phyloP scores from a whole-genome alignment of 2,329 filamentous ascomycete genomes.

The Cordyceps sp. region DNA sequence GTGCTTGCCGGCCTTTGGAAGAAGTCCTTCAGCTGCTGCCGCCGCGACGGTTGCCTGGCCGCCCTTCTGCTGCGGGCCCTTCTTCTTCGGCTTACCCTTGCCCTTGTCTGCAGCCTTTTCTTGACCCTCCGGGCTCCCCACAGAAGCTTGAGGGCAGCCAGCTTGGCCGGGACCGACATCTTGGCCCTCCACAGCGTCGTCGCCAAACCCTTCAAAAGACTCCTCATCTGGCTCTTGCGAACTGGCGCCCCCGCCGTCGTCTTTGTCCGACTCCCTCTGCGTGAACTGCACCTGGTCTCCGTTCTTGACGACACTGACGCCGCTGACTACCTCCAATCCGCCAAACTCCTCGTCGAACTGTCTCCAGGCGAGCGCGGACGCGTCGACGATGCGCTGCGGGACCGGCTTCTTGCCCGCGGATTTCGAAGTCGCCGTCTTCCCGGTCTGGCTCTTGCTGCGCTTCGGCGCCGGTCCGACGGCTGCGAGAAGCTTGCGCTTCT shows the following conservation, averaged over 20 bases:
- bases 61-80: conserved; percentile 17
- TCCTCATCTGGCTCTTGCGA: conserved; percentile 14
- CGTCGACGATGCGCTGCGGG: conserved; percentile 20
- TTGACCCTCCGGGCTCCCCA: too few species aligned
- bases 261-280: conserved; percentile 10
- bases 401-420: conserved; percentile 5
- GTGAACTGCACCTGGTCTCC: conserved; percentile 43
- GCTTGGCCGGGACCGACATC: conserved; percentile 15
- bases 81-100: conserved; percentile 12
- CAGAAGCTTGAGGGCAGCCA: too few species aligned
- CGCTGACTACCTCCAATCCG: conserved; percentile 80
- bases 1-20: too few species aligned
- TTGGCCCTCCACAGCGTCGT: conserved; percentile 20
- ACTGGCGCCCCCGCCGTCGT: conserved; percentile 5
- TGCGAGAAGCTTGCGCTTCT: conserved; percentile 22
- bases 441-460: conserved; percentile 17
- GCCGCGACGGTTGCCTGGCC: too few species aligned
- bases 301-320: conserved; percentile 66
- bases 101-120: too few species aligned
- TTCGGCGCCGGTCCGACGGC: conserved; percentile 16
- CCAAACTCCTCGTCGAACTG: conserved; percentile 91
- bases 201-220: conserved; percentile 50
- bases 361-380: conserved; percentile 38
- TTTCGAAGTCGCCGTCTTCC: not conserved
- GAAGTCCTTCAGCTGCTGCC: too few species aligned